Conservation (phyloP, 148 eudicot genomes). For the Amaranthus cruentus region DNA sequence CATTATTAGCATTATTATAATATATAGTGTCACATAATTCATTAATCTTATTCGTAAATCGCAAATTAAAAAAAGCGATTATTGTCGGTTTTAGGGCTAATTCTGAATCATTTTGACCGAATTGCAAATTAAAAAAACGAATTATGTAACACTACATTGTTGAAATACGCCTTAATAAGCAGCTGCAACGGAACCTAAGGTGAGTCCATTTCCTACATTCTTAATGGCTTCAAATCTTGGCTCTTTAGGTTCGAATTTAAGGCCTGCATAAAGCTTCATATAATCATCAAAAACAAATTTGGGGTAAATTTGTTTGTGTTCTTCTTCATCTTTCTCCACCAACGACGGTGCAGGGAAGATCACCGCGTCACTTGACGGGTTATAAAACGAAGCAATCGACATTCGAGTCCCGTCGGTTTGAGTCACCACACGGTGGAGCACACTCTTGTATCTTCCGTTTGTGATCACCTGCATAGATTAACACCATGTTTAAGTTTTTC, state of each 20-base stretch:
- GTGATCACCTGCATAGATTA: conserved; percentile 32
- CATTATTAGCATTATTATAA: no score
- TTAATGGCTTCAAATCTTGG: conserved; percentile 77
- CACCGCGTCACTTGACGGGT: conserved; percentile 31
- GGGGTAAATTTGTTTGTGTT: conserved; percentile 29
- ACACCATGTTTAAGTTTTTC: neutral
- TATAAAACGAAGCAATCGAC: conserved; percentile 43
- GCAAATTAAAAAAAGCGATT: no score
- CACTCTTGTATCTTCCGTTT: conserved; percentile 44
- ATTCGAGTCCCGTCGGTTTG: conserved; percentile 42
- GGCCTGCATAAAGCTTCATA: conserved; percentile 40
- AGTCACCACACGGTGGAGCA: conserved; percentile 42
- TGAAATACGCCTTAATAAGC: neutral
- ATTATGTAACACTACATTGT: neutral
- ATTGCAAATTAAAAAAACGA: neutral
- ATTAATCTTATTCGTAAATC: no score
- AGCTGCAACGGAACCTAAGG: conserved; percentile 29
- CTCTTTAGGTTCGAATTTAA: conserved; percentile 62
- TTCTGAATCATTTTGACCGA: neutral
- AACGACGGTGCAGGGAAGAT: conserved; percentile 30
- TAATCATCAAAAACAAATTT: conserved; percentile 45
- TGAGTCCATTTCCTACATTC: conserved; percentile 27
- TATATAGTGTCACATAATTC: no score
- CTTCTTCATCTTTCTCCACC: conserved; percentile 22
- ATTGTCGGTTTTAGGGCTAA: no score